Conservation (phyloP, 208 protist species). For the Leishmania lainsoni region DNA sequence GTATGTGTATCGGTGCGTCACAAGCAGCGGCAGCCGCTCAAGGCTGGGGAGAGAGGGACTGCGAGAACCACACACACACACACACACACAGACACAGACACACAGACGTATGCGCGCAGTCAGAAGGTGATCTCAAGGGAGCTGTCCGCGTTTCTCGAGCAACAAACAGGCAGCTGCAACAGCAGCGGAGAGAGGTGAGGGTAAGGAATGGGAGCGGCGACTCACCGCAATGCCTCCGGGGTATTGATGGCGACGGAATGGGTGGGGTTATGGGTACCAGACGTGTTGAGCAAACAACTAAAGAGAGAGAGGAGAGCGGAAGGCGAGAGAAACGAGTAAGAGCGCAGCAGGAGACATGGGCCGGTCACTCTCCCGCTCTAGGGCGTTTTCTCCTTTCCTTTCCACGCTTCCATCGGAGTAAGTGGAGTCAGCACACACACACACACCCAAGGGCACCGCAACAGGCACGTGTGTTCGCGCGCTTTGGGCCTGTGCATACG, state of each 20-base stretch:
- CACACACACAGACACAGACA: background rate
- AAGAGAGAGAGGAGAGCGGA: background rate
- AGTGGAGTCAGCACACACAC: background rate
- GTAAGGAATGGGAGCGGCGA: background rate
- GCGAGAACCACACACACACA: background rate
- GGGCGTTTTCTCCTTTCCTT: background rate
- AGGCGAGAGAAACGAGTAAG: background rate
- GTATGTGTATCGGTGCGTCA: background rate
- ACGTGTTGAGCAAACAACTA: background rate
- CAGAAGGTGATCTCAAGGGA: background rate
- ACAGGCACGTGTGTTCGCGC: background rate
- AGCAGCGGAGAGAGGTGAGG: background rate
- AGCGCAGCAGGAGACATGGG: background rate
- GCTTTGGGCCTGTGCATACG: background rate
- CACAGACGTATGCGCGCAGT: too few species aligned
- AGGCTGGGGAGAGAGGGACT: background rate
- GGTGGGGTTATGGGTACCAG: background rate
- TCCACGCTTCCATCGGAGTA: background rate
- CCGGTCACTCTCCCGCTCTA: too few species aligned
- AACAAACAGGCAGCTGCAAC: background rate
- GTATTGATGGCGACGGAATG: background rate
- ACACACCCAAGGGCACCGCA: background rate
- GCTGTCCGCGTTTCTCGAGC: background rate
- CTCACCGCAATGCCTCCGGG: background rate
- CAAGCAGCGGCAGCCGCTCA: background rate